Evolutionary conservation across 2,329 filamentous ascomycete species (phyloP).

Genomic region (Hortaea sp.): DNA sequence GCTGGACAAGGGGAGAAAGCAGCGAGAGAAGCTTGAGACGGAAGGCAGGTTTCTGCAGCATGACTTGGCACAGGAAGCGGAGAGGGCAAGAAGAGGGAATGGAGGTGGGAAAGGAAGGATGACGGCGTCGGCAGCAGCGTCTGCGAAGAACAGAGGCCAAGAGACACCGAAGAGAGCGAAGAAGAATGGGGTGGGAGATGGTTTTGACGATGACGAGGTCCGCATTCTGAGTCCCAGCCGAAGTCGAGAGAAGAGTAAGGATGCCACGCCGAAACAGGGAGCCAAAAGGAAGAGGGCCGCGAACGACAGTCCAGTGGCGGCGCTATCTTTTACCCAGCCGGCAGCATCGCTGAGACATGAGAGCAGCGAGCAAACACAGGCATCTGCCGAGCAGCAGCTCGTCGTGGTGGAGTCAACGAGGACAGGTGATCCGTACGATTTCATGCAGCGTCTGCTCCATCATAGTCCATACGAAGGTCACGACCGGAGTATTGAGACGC

Average conservation of each 20-base stretch:
- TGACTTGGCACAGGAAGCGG: constrained; percentile 55
- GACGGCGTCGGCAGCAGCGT: neutral
- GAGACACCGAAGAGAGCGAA: constrained; percentile 20
- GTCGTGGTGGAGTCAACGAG: neutral
- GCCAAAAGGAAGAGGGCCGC: constrained; percentile 58
- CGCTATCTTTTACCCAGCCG: constrained; percentile 26
- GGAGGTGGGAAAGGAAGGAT: constrained; percentile 8
- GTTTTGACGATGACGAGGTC: constrained; percentile 62
- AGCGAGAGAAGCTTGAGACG: constrained; percentile 55
- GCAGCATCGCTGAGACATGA: constrained; percentile 11
- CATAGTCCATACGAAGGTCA: constrained; percentile 47
- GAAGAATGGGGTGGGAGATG: constrained; percentile 45
- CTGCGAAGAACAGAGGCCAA: constrained; percentile 7
- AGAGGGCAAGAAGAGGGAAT: constrained; percentile 40
- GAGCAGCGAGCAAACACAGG: constrained; percentile 10
- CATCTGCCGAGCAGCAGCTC: constrained; percentile 1
- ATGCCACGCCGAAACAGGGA: constrained; percentile 50
- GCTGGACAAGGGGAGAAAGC: constrained; percentile 54
- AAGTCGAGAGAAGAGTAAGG: constrained; percentile 32
- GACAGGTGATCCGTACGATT: constrained; percentile 18
- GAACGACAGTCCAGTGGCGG: constrained; percentile 56
- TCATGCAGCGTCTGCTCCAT: constrained; percentile 54
- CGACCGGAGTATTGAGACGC: constrained; percentile 56
- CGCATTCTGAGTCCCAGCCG: constrained; percentile 32
- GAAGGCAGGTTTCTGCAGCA: constrained; percentile 64